These are phyloP conservation scores for Amesomyces nigricolor DNA, from an alignment of 2,329 filamentous ascomycete species.

Conservation along the genomic window DNA sequence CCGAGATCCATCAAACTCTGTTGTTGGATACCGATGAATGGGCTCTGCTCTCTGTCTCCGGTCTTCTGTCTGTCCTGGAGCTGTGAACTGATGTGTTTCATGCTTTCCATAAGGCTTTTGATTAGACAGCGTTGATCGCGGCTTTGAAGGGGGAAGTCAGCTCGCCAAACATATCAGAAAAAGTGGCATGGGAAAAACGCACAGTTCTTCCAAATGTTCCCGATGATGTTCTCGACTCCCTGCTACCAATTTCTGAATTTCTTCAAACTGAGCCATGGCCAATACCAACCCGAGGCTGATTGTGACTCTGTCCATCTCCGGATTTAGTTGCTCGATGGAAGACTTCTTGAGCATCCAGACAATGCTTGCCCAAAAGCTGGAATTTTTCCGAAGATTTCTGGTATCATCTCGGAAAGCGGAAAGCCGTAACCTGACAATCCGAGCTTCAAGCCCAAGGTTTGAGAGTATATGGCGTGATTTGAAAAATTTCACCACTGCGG, in stretches of 20 bases:
- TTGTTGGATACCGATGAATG: neutral
- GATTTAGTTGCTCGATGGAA: neutral
- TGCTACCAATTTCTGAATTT: too few species aligned
- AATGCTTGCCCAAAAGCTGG: neutral
- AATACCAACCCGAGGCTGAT: neutral
- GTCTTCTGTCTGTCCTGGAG: too few species aligned
- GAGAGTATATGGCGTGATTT: neutral
- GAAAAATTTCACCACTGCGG: neutral
- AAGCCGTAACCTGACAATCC: neutral
- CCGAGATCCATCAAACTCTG: neutral
- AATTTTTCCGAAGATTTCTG: neutral
- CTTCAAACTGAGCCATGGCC: neutral
- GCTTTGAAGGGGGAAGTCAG: too few species aligned
- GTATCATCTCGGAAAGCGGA: neutral
- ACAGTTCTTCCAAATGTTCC: too few species aligned
- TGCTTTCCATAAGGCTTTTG: too few species aligned
- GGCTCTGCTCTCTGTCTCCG: too few species aligned
- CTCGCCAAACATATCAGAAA: neutral
- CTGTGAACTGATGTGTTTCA: too few species aligned
- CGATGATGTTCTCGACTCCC: too few species aligned
- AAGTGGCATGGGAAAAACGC: too few species aligned
- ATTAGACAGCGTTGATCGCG: too few species aligned
- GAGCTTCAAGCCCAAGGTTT: neutral
- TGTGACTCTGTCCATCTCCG: conserved; percentile 3
- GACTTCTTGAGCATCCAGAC: neutral